A percentile compares a stretch with the other conserved stretches of the same genome.
These are phyloP conservation scores for Nicotiana noctiflora DNA, from an alignment of 257 asterid species.

Conservation along the genomic window DNA sequence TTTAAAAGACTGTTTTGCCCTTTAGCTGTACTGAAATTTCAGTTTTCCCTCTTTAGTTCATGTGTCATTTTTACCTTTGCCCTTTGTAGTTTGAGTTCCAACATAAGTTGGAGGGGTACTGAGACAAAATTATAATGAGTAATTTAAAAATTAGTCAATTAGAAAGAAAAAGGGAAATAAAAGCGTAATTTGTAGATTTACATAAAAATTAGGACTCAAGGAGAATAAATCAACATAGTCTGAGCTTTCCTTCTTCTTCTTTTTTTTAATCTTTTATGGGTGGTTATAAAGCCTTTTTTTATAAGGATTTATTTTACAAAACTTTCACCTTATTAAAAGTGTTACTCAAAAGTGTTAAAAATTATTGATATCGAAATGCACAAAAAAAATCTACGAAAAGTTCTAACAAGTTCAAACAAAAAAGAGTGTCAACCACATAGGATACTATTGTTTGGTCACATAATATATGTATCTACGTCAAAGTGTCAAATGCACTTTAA, in stretches of 20 bases:
- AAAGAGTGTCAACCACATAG: neutral
- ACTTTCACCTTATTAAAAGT: neutral
- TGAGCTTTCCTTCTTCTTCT: neutral
- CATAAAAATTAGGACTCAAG: neutral
- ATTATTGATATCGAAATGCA: neutral
- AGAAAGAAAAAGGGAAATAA: neutral
- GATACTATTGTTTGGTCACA: no score
- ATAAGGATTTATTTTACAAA: neutral
- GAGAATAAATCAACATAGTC: neutral
- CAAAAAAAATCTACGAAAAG: neutral
- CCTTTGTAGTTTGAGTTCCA: neutral
- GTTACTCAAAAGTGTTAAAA: neutral
- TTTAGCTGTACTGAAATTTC: neutral
- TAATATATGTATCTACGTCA: neutral
- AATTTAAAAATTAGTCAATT: no score
- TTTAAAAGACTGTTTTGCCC: neutral
- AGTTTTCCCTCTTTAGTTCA: neutral
- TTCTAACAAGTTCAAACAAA: neutral
- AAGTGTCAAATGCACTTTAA: neutral
- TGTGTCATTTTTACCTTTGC: neutral
- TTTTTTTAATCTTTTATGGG: neutral
- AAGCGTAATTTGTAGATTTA: conserved; percentile 9
- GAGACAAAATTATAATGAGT: no score
- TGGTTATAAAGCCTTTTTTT: no score
- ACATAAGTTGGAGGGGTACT: neutral